phyloP scores from a whole-genome alignment of 169 alveolate genomes.

The Prorocentrum cordatum region DNA sequence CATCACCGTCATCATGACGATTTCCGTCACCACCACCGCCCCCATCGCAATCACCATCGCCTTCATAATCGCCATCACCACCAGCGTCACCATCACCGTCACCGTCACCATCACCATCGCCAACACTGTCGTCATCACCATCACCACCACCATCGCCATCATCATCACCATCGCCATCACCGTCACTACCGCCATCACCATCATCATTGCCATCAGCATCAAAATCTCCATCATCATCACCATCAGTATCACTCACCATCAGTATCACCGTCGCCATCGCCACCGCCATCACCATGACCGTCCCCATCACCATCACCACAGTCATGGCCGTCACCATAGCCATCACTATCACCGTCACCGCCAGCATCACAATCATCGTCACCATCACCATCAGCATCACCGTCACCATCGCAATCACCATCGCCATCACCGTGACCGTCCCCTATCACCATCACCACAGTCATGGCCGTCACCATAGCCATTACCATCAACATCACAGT shows the following conservation, averaged over 20 bases:
- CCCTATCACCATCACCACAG: background rate
- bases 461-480: background rate
- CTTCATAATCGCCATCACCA: no score
- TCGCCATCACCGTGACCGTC: background rate
- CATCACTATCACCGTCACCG: background rate
- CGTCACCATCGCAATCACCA: background rate
- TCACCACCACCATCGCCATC: background rate
- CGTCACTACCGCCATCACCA: no score
- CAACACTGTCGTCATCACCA: background rate
- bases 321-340: background rate
- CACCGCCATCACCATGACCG: background rate
- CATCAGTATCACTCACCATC: background rate
- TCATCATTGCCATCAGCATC: no score
- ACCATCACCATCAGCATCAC: background rate
- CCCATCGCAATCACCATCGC: no score
- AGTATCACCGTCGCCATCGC: background rate
- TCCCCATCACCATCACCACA: background rate
- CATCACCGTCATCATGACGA: no score
- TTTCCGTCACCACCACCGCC: no score
- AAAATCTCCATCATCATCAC: no score
- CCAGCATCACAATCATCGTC: background rate
- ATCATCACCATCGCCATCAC: no score
- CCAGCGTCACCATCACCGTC: background rate
- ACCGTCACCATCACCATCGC: background rate
- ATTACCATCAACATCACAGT: background rate